Evolutionary conservation across 2,329 filamentous ascomycete species (phyloP).

Genomic region (Atkinsonella texensis): DNA sequence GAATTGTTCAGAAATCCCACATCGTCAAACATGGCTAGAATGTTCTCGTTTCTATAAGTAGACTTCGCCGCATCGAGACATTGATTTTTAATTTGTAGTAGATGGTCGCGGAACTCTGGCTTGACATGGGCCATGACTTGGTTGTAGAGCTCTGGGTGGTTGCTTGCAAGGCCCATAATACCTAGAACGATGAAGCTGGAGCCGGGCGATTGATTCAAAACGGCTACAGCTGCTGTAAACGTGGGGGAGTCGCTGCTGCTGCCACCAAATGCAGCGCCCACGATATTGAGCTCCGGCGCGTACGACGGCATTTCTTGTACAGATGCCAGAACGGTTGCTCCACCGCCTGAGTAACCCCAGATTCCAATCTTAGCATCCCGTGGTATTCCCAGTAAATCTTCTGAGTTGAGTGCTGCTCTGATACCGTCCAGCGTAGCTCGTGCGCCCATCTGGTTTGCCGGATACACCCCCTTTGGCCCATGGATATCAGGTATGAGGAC

Average conservation of each 20-base stretch:
- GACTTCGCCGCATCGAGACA: conserved; percentile 13
- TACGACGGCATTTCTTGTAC: not conserved
- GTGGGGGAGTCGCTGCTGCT: no score
- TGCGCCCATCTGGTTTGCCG: not conserved
- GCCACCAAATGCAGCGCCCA: not conserved
- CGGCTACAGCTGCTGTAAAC: no score
- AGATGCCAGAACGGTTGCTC: not conserved
- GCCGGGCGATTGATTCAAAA: not conserved
- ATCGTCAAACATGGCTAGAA: conserved; percentile 28
- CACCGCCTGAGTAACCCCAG: not conserved
- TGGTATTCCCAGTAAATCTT: not conserved
- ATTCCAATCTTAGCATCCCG: not conserved
- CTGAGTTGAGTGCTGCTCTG: not conserved
- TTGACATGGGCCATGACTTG: conserved; percentile 10
- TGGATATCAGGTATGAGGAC: not conserved
- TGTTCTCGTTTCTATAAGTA: conserved; percentile 22
- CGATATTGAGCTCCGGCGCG: not conserved
- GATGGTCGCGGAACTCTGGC: conserved; percentile 15
- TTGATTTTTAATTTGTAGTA: conserved; percentile 15
- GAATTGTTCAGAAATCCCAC: not conserved
- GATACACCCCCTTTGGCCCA: not conserved
- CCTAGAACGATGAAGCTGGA: conserved; percentile 12
- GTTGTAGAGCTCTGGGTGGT: conserved; percentile 10
- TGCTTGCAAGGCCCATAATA: conserved; percentile 11
- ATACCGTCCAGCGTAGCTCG: not conserved